Evolutionary conservation across 129 eudicot genomes (phyloP).

Genomic region (Calendula officinalis): DNA sequence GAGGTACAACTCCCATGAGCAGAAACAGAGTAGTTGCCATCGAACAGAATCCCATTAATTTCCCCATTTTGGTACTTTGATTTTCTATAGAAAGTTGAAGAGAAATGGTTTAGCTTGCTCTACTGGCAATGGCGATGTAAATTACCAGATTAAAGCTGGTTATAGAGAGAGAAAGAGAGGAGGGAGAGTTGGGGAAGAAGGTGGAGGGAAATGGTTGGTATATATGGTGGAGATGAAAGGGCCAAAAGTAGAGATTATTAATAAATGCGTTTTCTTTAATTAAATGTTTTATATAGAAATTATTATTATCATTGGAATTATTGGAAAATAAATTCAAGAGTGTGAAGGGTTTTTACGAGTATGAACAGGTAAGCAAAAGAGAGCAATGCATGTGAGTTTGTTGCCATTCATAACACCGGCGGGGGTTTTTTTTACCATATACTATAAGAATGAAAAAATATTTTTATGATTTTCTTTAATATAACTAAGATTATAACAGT

Average conservation of each 20-base stretch:
- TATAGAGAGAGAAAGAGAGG: slow-evolving; percentile 1
- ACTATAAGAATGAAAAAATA: no score
- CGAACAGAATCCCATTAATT: slow-evolving; percentile 1
- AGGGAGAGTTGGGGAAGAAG: slow-evolving; percentile 29
- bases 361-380: slow-evolving; percentile 23
- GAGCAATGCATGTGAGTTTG: slow-evolving; percentile 35
- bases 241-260: slow-evolving; percentile 22
- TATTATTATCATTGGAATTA: no score
- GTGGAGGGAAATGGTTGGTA: slow-evolving; percentile 28
- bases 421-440: no score
- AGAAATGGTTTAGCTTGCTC: not conserved
- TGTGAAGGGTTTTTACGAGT: slow-evolving; percentile 16
- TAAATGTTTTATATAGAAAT: not conserved
- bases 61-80: slow-evolving; percentile 10
- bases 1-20: slow-evolving; percentile 26
- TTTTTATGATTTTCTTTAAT: no score
- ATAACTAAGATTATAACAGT: no score
- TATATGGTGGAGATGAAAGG: slow-evolving; percentile 35
- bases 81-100: not conserved
- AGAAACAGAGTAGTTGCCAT: slow-evolving; percentile 27
- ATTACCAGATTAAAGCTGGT: not conserved
- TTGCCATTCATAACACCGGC: slow-evolving; percentile 23
- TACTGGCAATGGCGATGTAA: slow-evolving; percentile 17
- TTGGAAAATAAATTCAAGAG: not conserved
- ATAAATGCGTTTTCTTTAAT: slow-evolving; percentile 20